A percentile compares a stretch with the other conserved stretches of the same genome.
Evolutionary conservation across 805 yeast species (phyloP).

Genomic region (Tetrapisispora phaffii): DNA sequence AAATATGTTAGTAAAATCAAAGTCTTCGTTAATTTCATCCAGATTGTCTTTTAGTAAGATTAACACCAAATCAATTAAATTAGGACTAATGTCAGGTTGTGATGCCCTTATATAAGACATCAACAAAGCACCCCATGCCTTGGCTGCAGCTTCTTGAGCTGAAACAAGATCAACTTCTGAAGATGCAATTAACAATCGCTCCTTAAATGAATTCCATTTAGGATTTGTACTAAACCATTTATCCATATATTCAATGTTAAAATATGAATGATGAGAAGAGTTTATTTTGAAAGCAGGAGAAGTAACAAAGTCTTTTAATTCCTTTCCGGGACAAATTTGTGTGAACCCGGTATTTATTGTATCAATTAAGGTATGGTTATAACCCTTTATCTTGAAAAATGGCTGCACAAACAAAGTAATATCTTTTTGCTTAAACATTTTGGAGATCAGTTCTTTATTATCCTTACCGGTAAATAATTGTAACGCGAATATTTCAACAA

Average conservation of each 20-base stretch:
- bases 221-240: conserved; percentile 38
- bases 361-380: conserved; percentile 38
- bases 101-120: conserved; percentile 49
- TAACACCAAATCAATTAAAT: conserved; percentile 34
- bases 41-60: conserved; percentile 43
- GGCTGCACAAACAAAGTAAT: conserved; percentile 29
- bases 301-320: conserved; percentile 43
- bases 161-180: conserved; percentile 52
- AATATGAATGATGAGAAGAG: conserved; percentile 45
- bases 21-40: conserved; percentile 43
- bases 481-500: conserved; percentile 67
- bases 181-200: conserved; percentile 47
- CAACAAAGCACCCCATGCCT: conserved; percentile 68
- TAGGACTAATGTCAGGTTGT: conserved; percentile 26
- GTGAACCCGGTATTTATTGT: conserved; percentile 39
- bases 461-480: conserved; percentile 46
- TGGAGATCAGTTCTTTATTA: conserved; percentile 35
- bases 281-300: conserved; percentile 38
- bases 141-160: conserved; percentile 60
- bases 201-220: conserved; percentile 41
- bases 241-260: conserved; percentile 56
- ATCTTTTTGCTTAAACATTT: conserved; percentile 32
- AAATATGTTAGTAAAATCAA: conserved; percentile 39
- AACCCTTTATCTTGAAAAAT: conserved; percentile 37
- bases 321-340: conserved; percentile 37